Conservation (phyloP, 2,329 filamentous ascomycete species). For the Diaporthe amygdali region DNA sequence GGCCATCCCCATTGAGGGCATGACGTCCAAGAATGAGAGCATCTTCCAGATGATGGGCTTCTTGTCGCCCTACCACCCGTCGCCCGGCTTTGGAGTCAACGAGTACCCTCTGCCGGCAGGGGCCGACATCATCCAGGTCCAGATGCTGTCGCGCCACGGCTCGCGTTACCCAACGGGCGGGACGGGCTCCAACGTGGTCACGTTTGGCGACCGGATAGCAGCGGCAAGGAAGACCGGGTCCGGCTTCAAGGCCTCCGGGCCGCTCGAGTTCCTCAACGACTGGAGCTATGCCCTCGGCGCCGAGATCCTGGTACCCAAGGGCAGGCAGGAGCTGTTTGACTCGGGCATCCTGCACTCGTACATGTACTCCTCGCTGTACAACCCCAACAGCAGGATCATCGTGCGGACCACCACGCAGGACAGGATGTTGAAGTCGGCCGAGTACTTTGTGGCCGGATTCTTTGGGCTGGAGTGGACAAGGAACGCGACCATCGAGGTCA, state of each 20-base stretch:
- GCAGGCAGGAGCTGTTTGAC: slow-evolving; percentile 75
- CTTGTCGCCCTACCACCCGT: slow-evolving; percentile 72
- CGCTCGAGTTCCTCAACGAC: slow-evolving; percentile 68
- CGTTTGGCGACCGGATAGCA: slow-evolving; percentile 62
- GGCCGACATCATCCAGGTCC: slow-evolving; percentile 71
- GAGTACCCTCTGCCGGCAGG: slow-evolving; percentile 72
- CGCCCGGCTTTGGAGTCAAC: slow-evolving; percentile 75
- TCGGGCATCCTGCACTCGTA: slow-evolving; percentile 73
- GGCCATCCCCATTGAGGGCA: slow-evolving; percentile 67
- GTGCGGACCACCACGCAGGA: slow-evolving; percentile 78
- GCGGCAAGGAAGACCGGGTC: slow-evolving; percentile 48
- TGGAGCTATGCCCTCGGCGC: slow-evolving; percentile 74
- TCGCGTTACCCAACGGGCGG: slow-evolving; percentile 73
- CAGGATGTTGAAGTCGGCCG: slow-evolving; percentile 77
- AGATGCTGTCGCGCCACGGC: slow-evolving; percentile 77
- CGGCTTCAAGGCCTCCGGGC: slow-evolving; percentile 58
- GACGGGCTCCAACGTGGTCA: slow-evolving; percentile 52
- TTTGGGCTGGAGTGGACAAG: slow-evolving; percentile 77
- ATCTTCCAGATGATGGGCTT: slow-evolving; percentile 76
- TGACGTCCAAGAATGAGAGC: slow-evolving; percentile 60
- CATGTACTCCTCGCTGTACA: slow-evolving; percentile 73
- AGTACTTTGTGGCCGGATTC: slow-evolving; percentile 81
- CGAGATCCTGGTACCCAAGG: slow-evolving; percentile 73
- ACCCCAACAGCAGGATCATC: slow-evolving; percentile 74
- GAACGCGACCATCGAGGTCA: slow-evolving; percentile 74